These are phyloP conservation scores for Tulasnella sp. DNA, from an alignment of 768 basidiomycete genomes.

Conservation along the genomic window DNA sequence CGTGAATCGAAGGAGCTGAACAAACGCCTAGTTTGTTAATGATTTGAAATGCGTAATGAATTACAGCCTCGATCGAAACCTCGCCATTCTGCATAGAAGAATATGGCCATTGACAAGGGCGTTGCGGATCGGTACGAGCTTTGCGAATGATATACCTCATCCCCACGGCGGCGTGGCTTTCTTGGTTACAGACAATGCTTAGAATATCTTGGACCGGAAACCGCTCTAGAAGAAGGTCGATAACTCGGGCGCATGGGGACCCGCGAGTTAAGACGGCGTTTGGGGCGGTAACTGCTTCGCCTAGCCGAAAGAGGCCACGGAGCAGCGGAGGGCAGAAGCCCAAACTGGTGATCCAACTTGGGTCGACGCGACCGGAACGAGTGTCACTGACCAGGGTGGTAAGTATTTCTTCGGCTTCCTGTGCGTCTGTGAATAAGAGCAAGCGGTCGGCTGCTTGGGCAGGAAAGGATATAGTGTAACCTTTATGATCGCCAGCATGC, in stretches of 20 bases:
- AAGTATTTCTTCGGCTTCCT: no score
- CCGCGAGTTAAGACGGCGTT: background rate
- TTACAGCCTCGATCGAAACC: background rate
- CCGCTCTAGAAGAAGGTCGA: background rate
- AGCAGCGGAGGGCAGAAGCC: background rate
- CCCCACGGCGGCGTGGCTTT: background rate
- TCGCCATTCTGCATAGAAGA: background rate
- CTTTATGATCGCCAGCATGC: no score
- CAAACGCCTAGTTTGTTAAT: background rate
- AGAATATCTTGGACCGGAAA: background rate
- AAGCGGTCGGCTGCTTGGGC: no score
- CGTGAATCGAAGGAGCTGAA: background rate
- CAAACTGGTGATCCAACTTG: no score
- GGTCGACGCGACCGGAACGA: no score
- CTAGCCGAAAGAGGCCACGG: background rate
- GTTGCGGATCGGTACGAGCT: background rate
- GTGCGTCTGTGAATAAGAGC: no score
- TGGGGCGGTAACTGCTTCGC: background rate
- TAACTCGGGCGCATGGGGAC: background rate
- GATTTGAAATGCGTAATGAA: background rate
- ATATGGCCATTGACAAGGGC: background rate
- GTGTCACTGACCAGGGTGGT: no score
- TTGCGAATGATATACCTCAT: background rate
- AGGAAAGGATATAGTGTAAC: no score
- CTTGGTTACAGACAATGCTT: background rate